These are phyloP conservation scores for Cercospora sp. DNA, from an alignment of 2,329 filamentous ascomycete species.

Conservation along the genomic window DNA sequence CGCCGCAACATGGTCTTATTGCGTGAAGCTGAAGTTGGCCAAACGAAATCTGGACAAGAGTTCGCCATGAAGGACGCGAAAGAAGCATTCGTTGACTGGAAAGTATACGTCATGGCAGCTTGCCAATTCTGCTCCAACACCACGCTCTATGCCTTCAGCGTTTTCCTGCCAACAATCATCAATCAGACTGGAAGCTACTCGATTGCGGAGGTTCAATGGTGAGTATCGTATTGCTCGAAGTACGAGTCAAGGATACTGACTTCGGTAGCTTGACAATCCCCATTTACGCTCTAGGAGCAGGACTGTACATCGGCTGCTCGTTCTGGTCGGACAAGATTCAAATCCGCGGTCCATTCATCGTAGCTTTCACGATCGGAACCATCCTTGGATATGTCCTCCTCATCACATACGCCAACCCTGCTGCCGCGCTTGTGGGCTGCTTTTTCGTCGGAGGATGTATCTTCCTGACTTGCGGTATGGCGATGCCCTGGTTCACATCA, in stretches of 20 bases:
- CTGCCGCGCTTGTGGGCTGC: conserved; percentile 28
- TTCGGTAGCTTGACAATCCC: conserved; percentile 53
- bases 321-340: conserved; percentile 48
- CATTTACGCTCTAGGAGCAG: conserved; percentile 55
- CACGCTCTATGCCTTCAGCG: conserved; percentile 57
- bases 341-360: conserved; percentile 29
- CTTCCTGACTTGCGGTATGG: conserved; percentile 31
- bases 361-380: conserved; percentile 23
- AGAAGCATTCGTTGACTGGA: conserved; percentile 70
- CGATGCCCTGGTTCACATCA: conserved; percentile 35
- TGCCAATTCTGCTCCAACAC: conserved; percentile 64
- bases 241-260: neutral
- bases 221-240: neutral
- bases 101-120: conserved; percentile 68
- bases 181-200: conserved; percentile 52
- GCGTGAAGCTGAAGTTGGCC: conserved; percentile 51
- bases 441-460: conserved; percentile 36
- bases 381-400: conserved; percentile 32
- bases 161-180: conserved; percentile 59
- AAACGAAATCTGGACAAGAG: conserved; percentile 41
- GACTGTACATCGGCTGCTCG: conserved; percentile 49
- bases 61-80: conserved; percentile 64
- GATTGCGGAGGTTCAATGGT: conserved; percentile 50
- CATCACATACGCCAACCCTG: conserved; percentile 12
- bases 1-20: conserved; percentile 56